Base-by-base conservation (phyloP, 2,329 filamentous ascomycete genomes). In the Pseudocercospora fijiensis region DNA sequence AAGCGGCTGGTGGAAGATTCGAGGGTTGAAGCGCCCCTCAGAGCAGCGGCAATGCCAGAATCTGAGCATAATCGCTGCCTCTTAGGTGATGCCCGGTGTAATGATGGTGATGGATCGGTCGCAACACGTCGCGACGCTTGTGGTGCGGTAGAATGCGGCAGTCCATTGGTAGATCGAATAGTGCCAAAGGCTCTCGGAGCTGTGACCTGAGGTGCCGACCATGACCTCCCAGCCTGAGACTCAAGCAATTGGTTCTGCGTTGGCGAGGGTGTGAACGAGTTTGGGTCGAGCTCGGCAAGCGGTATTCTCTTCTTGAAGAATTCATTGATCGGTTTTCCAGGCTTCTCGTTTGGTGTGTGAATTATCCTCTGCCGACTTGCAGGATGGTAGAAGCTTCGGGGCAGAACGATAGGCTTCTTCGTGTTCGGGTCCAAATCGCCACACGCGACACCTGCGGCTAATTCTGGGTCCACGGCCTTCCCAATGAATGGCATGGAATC, bases 401-500 rank as follows among this genome's bases (percentile, higher is more conserved):
- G 76, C 11, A 83, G 63, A 24, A 74, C 67, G 55, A 88, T 82
- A 2, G 82, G 84, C 64, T 88, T 76, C 77, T 97, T 98, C 1
- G 92, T 96, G 69, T 94, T 95, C 1, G 95, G 95, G 75, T 98
- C 89, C 52, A 97, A 78, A 69, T 96, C 90, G 37, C 95, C 95
- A 41, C 76, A 80, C 24, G 95, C 92, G 63, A 99, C 88, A 5
- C 86, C 88, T 57, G 83, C 82, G 7, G 94, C 92, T 63, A 91
- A 76, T 56, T 88, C 82, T 1, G 88, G 80, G 7, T 75, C 73
- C 30, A 72, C 70, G 56, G 66, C 83, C 20, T 84, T 81, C 28
- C 95, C 96, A 67, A 99, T 91, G 71, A 90, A 98, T 0, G 89
- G 85, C 83, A 96, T 88, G 47, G 89, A 85, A 9, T 87, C 85